Evolutionary conservation across 2,329 filamentous ascomycete species (phyloP).

Genomic region (Penicillium carneum): DNA sequence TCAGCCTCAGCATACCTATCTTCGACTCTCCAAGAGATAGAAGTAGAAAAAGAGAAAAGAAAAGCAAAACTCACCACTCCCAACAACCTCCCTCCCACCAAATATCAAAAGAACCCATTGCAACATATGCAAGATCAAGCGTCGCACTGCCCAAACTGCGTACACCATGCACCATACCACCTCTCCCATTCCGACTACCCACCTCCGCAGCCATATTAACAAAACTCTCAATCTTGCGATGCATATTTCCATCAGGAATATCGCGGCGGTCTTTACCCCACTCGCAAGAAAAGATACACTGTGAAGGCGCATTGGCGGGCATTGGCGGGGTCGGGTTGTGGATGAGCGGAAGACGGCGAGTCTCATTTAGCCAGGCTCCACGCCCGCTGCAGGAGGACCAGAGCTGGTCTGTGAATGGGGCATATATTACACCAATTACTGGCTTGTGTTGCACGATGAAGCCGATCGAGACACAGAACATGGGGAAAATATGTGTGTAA

Average conservation of each 20-base stretch:
- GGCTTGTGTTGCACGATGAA: constrained; percentile 68
- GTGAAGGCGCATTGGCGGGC: constrained; percentile 68
- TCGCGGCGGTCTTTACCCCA: constrained; percentile 81
- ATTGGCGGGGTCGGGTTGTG: constrained; percentile 68
- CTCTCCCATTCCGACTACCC: constrained; percentile 67
- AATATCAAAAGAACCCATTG: constrained; percentile 78
- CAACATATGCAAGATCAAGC: constrained; percentile 75
- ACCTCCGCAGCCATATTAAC: constrained; percentile 75
- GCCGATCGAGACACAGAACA: constrained; percentile 81
- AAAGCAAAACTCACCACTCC: constrained; percentile 67
- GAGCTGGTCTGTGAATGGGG: constrained; percentile 72
- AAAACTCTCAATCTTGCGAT: constrained; percentile 76
- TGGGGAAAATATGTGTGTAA: constrained; percentile 79
- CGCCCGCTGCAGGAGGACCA: constrained; percentile 72
- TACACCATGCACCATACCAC: constrained; percentile 81
- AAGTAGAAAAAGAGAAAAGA: not conserved
- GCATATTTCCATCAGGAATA: constrained; percentile 69
- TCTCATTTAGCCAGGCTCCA: constrained; percentile 74
- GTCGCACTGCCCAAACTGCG: constrained; percentile 76
- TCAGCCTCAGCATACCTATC: constrained; percentile 1
- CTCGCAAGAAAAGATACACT: constrained; percentile 76
- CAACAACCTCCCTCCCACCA: constrained; percentile 85
- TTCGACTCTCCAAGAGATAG: not conserved
- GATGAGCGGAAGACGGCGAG: constrained; percentile 68
- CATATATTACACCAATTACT: constrained; percentile 74